Base-by-base conservation (phyloP, 2,329 filamentous ascomycete species). In the Venturia pyrina region DNA sequence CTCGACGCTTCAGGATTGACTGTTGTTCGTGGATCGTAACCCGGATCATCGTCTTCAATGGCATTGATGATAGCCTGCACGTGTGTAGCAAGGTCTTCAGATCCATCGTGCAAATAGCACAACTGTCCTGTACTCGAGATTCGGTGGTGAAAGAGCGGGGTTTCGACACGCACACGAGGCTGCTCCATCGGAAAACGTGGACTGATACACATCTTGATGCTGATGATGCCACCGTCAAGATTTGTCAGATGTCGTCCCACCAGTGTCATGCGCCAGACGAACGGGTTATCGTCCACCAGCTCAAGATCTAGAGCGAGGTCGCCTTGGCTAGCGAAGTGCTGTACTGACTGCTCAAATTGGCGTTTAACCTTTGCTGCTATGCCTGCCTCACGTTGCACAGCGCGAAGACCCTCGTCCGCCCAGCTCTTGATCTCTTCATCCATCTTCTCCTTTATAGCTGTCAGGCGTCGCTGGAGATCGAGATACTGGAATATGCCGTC, bases 171-270 rank as follows among this genome's bases (percentile, higher is more conserved):
- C 65, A 93, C 89, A 43, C 93, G 87, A 32, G 93, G 95, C 71
- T 96, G 91, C 70, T 96, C 90, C 50, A 90, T 86, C 0, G 95
- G 95, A 72, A 97, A 98, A 6, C 86, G 85, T 6, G 91, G 88
- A 71, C 91, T 96, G 71, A 98, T 88, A 71, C 82, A 82, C 65
- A 98, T 81, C 71, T 83, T 88, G 75, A 97, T 88, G 68, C 85
- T 86, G 79, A 98, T 93, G 68, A 98, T 84, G 1, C 93, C 92
- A 19, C 93, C 93, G 71, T 98, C 93, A 1, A 98, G 84, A 70
- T 96, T 92, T 6, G 92, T 96, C 89, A 95, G 96, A 0, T 92
- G 91, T 65, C 88, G 85, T 34, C 95, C 95, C 73, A 97, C 96
- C 74, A 96, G 93, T 1, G 91, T 95, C 67, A 98, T 75, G 24